Percentiles rank a stretch among this genome's conserved stretches.
These are phyloP conservation scores for Mycena latifolia DNA, from an alignment of 768 basidiomycete genomes.

Conservation along the genomic window DNA sequence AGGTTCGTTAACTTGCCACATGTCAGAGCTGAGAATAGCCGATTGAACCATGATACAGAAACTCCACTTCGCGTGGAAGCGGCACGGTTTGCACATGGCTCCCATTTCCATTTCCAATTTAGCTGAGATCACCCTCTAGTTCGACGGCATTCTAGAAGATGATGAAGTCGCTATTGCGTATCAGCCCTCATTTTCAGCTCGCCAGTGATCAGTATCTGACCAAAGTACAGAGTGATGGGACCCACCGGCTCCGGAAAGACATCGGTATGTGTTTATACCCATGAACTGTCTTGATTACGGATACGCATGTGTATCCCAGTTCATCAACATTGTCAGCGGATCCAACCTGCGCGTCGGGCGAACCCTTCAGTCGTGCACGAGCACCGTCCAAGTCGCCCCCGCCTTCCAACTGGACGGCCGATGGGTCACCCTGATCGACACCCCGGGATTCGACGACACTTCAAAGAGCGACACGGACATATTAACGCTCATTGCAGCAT, in stretches of 20 bases:
- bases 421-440: conserved; percentile 64
- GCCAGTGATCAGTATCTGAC: background rate
- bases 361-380: conserved; percentile 65
- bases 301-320: background rate
- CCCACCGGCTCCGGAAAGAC: conserved; percentile 23
- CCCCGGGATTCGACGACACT: conserved; percentile 72
- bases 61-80: conserved; percentile 11
- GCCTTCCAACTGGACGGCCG: conserved; percentile 51
- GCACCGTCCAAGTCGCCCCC: conserved; percentile 54
- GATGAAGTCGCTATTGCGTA: conserved; percentile 22
- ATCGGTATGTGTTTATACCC: conserved; percentile 8
- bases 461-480: conserved; percentile 60
- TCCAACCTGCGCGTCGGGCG: conserved; percentile 59
- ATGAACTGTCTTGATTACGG: too few relatives aligned
- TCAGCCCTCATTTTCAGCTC: background rate
- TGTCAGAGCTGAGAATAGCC: background rate
- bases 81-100: conserved; percentile 8
- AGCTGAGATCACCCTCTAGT: background rate
- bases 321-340: conserved; percentile 54
- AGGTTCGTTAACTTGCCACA: too few relatives aligned
- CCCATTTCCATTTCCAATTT: background rate
- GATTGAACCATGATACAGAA: conserved; percentile 1
- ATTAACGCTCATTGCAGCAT: conserved; percentile 62
- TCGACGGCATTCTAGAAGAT: background rate
- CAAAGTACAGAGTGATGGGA: conserved; percentile 17